These are phyloP conservation scores for Powellomyces hirtus DNA, from an alignment of 192 early-diverging fungal species.

Conservation along the genomic window DNA sequence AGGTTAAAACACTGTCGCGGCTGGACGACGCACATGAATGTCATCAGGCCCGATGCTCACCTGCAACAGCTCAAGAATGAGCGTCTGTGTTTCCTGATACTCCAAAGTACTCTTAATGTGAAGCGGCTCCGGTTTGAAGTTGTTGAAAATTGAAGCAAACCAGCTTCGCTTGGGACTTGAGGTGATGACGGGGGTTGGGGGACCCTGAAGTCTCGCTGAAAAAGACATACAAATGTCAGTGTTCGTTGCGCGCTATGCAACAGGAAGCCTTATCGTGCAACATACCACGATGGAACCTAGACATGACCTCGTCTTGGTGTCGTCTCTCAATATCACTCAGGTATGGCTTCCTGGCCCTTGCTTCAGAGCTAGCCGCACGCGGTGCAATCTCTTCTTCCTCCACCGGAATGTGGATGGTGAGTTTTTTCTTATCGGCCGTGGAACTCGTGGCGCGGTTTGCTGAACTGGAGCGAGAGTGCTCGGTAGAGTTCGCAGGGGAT, in stretches of 20 bases:
- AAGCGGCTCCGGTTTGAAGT: constrained; percentile 41
- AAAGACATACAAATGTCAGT: background rate
- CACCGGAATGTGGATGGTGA: constrained; percentile 26
- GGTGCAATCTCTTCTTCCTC: background rate
- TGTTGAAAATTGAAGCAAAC: constrained; percentile 46
- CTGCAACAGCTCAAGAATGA: background rate
- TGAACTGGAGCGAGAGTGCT: background rate
- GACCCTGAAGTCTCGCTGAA: constrained; percentile 1
- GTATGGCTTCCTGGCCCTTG: background rate
- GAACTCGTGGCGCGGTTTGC: background rate
- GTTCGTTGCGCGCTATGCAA: background rate
- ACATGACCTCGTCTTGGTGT: background rate
- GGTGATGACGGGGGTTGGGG: constrained; percentile 37
- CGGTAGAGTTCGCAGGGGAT: too few species aligned
- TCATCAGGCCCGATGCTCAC: background rate
- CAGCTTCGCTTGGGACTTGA: constrained; percentile 41
- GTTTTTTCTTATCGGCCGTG: constrained; percentile 18
- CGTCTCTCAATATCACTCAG: background rate
- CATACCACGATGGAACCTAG: constrained; percentile 6
- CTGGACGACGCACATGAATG: too few species aligned
- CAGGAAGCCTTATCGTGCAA: background rate
- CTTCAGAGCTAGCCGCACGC: background rate
- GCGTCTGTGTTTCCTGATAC: background rate
- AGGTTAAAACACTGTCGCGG: too few species aligned
- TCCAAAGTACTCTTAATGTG: background rate